Evolutionary conservation across 805 yeast genomes (phyloP), one percentile per base, ranked within the genome.

Genomic region (Starmera pachycereana): DNA sequence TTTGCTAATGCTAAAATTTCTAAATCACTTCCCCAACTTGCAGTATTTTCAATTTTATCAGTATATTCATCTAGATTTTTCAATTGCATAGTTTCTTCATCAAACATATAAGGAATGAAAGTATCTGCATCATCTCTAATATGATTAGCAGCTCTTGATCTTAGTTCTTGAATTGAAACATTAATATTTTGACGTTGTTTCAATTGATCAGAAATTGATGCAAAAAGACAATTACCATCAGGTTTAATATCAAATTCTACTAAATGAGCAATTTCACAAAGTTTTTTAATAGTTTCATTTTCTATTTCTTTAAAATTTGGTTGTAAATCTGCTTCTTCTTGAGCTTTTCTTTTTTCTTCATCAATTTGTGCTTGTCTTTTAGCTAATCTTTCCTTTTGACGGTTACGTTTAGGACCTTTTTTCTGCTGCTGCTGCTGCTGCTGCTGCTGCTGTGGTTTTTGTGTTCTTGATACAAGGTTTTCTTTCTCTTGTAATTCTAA

Each of bases 1-100:
- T 76, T 70, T 1, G 94, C 71, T 33, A 89, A 65, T 0, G 97
- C 96, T 54, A 85, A 59, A 14, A 90, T 78, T 63, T 90, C 98
- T 66, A 87, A 66, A 51, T 92, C 97, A 8, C 96, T 92, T 22
- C 98, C 98, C 98, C 98, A 90, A 68, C 84, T 74, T 0, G 95
- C 78, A 0, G 96, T 86, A n/a, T 58, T 66, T 43, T 73, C 82
- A 42, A 90, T 68, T 45, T 78, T 81, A 4, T 65, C 58, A 4
- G 85, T 72, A 57, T 92, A 92, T 18, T 74, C 74, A 32, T 73
- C 79, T 27, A 89, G 60, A 46, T 83, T 82, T 37, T 71, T 69
- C 44, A 85, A 49, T 8, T 72, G 64, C 66, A 79, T 69, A 1
- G 89, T 81, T 12, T 63, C 66, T 48, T 87, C 96, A 56, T 86